Base-by-base conservation (phyloP, 768 basidiomycete genomes). In the Galerina marginata region DNA sequence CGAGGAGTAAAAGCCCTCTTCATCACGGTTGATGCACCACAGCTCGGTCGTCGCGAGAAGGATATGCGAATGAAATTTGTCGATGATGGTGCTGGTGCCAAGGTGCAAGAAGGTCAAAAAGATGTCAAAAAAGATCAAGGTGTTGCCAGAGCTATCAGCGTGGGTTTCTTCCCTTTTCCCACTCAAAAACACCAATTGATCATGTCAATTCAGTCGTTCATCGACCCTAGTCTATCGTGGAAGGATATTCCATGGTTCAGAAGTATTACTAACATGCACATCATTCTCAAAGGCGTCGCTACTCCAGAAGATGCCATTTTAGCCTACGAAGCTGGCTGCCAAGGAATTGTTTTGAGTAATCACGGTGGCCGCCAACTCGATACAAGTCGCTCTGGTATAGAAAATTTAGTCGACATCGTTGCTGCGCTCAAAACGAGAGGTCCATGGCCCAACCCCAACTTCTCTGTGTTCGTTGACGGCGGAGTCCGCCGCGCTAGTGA, bases 31-130 rank as follows among this genome's bases (percentile, higher is more conserved):
- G 96, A 99, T 75, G 97, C 96, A 0, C 96, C 97, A 6, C 95
- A 97, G 67, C 87, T 99, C 9, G 96, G 96, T 45, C 86, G 95
- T 11, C 84, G 96, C 60, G 95, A 96, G 73, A 95, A 96, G 87
- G 96, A 99, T 70, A 98, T 99, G 95, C 83, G 96, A 25, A 91
- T 91, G 87, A 96, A 95, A 71, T 98, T 98, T 61, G 94, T 91
- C 2, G 90, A 89, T 37, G 87, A 87, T 65, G 84, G 84, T 20
- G 81, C 83, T 10, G 85, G 84, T 60, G 83, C 85, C 9, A 79
- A 74, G 25, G 83, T 67, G 10, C 66, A 82, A 63, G 71, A 77
- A 29, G 88, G 86, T 2, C 77, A 81, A 12, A 70, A 78, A 40
- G 81, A 78, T 7, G 86, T 95, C 45, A 89, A 95, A 68, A 86